Conservation (phyloP, 441 rosid genomes). For the Aleurites moluccanus region DNA sequence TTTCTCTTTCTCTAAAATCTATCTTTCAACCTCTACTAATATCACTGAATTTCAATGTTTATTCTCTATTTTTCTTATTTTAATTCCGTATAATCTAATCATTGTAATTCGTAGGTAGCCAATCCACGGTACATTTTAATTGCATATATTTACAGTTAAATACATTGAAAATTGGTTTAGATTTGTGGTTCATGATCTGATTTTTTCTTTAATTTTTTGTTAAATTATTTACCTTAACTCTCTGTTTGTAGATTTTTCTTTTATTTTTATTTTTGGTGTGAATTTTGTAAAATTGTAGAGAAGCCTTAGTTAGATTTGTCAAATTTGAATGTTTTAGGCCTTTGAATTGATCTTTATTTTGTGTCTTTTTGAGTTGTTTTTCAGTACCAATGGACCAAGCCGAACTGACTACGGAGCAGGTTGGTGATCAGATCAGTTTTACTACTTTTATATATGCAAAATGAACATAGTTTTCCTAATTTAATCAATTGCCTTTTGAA, state of each 20-base stretch:
- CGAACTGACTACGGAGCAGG: conserved; percentile 74
- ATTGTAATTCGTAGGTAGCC: neutral
- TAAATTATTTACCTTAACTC: no score
- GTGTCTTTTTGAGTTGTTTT: conserved; percentile 29
- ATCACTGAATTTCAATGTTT: neutral
- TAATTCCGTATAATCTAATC: neutral
- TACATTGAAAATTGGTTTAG: neutral
- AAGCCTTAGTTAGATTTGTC: neutral
- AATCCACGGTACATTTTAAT: conserved; percentile 5
- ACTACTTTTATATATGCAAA: no score
- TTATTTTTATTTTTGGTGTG: neutral
- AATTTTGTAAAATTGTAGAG: conserved; percentile 5
- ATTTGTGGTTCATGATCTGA: conserved; percentile 10
- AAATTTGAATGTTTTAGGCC: conserved; percentile 18
- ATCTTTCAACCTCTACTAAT: neutral
- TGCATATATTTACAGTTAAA: neutral
- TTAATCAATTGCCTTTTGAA: neutral
- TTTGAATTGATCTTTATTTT: conserved; percentile 26
- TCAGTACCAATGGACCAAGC: conserved; percentile 64
- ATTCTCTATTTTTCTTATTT: no score
- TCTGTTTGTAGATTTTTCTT: neutral
- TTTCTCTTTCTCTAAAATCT: neutral
- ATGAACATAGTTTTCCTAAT: no score
- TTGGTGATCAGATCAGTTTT: conserved; percentile 28
- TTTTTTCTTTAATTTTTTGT: no score